Evolutionary conservation across 352 stramenopile genomes (phyloP).

Genomic region (Phytophthora quininea): DNA sequence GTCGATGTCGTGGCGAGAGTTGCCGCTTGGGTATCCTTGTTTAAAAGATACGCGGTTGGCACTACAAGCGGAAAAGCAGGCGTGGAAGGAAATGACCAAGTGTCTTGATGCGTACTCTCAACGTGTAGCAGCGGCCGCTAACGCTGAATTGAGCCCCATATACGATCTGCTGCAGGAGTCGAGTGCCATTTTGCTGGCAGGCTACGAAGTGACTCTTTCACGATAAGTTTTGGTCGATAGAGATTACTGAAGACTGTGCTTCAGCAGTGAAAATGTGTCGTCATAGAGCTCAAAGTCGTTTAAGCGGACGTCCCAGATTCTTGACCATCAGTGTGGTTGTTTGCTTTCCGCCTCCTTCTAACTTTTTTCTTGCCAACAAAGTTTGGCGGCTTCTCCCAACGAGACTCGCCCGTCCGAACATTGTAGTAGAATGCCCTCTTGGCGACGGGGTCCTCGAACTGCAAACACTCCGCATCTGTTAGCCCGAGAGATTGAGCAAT

Average conservation of each 20-base stretch:
- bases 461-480: neutral
- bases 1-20: constrained; percentile 38
- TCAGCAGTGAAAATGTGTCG: neutral
- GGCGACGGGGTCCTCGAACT: constrained; percentile 53
- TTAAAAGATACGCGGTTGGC: constrained; percentile 60
- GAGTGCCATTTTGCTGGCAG: constrained; percentile 77
- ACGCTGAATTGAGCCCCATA: constrained; percentile 57
- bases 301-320: neutral
- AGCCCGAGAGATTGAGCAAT: too few species aligned
- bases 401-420: constrained; percentile 66
- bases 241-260: constrained; percentile 2
- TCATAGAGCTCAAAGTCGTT: neutral
- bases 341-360: constrained; percentile 17
- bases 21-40: constrained; percentile 72
- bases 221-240: constrained; percentile 31
- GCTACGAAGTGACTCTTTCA: constrained; percentile 70
- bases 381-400: constrained; percentile 56
- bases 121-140: constrained; percentile 59
- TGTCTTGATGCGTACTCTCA: constrained; percentile 84
- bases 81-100: constrained; percentile 81
- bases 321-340: constrained; percentile 1
- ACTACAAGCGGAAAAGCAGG: constrained; percentile 68
- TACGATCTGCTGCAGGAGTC: constrained; percentile 82
- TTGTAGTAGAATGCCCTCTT: constrained; percentile 74
- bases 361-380: constrained; percentile 44